Evolutionary conservation across 1,139 yeast genomes (phyloP), one percentile per base, ranked within the genome.

Genomic region (Pichia sp.): DNA sequence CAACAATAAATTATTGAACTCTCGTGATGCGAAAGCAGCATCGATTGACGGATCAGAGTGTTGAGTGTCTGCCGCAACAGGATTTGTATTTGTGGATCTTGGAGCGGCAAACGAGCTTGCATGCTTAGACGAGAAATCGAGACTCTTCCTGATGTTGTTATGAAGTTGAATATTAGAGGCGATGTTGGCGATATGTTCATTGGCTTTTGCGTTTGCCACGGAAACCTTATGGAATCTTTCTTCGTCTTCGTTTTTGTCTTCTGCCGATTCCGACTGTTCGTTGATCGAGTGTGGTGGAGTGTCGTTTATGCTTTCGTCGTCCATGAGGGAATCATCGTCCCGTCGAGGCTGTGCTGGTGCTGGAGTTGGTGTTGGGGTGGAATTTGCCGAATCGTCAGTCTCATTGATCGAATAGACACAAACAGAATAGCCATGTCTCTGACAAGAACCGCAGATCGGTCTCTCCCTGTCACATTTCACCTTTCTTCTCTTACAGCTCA

Each of bases 381-480:
- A 45, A 33, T 48, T 46, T 48, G 30, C 37, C 41, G 18, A 22
- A 18, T 51, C 51, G 10, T 48, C 48, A 19, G 30, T 28, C 10
- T 46, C 50, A 40, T 44, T 28, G 43, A 17, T 20, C 53, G 62
- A 11, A 54, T 55, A 53, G 59, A 59, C 20, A 55, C 52, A 34
- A 47, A 57, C 15, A 42, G 45, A 2, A 53, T 52, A 18, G 45
- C 49, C 42, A 50, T 70, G 58, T 63, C 72, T 50, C 68, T 69
- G 6, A 56, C 83, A 78, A 21, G 80, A 67, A 0, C 77, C 73
- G 58, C 83, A 78, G 20, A 66, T 56, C 2, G 83, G 83, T 53
- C 76, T 67, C 27, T 58, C 60, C 47, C 79, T 72, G 56, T 78
- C 83, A 66, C 83, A 78, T 55, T 75, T 62, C 36, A 62, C 58